Conservation (phyloP, 176 grass and related monocot species). For the Typha latifolia region DNA sequence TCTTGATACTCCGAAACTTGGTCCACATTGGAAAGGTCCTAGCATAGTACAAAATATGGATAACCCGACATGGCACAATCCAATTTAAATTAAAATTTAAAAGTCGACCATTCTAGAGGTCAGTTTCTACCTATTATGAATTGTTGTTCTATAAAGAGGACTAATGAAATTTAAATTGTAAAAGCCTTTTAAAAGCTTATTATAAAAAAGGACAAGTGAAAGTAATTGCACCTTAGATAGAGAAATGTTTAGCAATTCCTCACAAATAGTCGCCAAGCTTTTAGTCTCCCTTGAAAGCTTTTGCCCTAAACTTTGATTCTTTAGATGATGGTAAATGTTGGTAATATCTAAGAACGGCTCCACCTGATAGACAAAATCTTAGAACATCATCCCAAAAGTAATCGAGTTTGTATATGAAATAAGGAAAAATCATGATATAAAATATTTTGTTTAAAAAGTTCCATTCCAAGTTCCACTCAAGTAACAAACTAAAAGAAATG, state of each 20-base stretch:
- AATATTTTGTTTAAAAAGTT: neutral
- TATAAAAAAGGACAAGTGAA: slow-evolving; percentile 6
- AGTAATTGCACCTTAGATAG: slow-evolving; percentile 65
- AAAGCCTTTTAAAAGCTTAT: slow-evolving; percentile 9
- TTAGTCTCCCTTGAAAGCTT: slow-evolving; percentile 69
- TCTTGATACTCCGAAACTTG: too few species aligned
- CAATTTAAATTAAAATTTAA: too few species aligned
- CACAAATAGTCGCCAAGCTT: slow-evolving; percentile 83
- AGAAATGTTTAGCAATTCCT: slow-evolving; percentile 55
- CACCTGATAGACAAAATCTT: slow-evolving; percentile 39
- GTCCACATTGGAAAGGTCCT: too few species aligned
- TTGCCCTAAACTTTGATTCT: slow-evolving; percentile 42
- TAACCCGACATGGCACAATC: too few species aligned
- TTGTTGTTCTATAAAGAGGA: too few species aligned
- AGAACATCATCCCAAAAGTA: neutral
- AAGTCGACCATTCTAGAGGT: too few species aligned
- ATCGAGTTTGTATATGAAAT: slow-evolving; percentile 1
- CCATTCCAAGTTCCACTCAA: neutral
- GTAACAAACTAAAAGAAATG: neutral
- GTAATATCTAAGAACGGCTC: slow-evolving; percentile 87
- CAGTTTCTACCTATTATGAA: too few species aligned
- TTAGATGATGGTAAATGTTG: slow-evolving; percentile 60
- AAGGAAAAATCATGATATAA: neutral
- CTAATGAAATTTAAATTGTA: neutral
- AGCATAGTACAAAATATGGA: too few species aligned